Evolutionary conservation across 2,329 filamentous ascomycete genomes (phyloP).

Genomic region (Acephala macrosclerotiorum): DNA sequence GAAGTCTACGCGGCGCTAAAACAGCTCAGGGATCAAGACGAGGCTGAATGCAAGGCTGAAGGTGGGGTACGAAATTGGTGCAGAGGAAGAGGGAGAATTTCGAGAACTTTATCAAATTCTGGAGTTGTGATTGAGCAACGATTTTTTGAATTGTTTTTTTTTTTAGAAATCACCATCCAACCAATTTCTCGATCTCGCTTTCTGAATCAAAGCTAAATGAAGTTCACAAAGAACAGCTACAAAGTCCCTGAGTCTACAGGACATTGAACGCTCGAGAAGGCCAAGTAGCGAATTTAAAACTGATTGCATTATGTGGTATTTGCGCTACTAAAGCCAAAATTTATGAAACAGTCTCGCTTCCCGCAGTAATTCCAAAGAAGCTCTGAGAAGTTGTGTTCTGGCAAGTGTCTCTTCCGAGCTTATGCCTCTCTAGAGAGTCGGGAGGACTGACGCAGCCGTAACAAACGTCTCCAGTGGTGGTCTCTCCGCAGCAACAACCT

Average conservation of each 20-base stretch:
- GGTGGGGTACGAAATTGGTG: background rate
- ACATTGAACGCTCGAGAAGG: too few species aligned
- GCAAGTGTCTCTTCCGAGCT: background rate
- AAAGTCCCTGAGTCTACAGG: too few species aligned
- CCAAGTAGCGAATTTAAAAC: background rate
- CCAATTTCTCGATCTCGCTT: too few species aligned
- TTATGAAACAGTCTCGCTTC: background rate
- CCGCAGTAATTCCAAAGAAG: background rate
- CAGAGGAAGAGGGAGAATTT: too few species aligned
- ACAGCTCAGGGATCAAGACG: background rate
- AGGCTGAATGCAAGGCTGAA: conserved; percentile 7
- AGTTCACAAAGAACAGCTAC: too few species aligned
- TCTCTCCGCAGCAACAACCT: conserved; percentile 40
- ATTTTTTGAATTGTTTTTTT: too few species aligned
- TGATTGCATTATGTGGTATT: background rate
- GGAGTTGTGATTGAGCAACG: too few species aligned
- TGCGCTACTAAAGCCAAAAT: background rate
- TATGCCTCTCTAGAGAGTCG: conserved; percentile 2
- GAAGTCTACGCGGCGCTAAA: background rate
- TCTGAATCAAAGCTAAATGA: too few species aligned
- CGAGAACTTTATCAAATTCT: too few species aligned
- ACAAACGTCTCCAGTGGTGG: conserved; percentile 61
- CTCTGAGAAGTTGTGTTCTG: background rate
- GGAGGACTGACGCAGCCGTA: conserved; percentile 48
- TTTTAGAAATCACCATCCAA: too few species aligned